A percentile compares a stretch with the other conserved stretches of the same genome.
Conservation (phyloP, 2,329 filamentous ascomycete genomes). For the Phoma sp. region DNA sequence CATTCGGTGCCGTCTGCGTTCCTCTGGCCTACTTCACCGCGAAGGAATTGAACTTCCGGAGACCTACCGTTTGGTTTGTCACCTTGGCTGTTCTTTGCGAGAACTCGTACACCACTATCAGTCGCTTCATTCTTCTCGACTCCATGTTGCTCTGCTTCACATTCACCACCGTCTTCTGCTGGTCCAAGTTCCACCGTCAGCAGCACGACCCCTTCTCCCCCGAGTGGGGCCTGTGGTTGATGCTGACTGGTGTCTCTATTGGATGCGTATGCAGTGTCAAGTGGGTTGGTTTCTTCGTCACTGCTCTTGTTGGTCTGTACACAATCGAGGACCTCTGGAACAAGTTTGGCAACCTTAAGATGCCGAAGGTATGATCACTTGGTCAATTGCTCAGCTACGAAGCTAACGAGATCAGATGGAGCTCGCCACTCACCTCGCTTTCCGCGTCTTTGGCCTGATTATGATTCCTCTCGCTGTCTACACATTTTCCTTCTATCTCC, state of each 20-base stretch:
- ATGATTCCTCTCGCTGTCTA: conserved; percentile 89
- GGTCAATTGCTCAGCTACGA: background rate
- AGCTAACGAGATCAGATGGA: conserved; percentile 55
- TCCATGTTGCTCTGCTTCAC: conserved; percentile 99
- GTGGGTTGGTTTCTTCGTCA: conserved; percentile 95
- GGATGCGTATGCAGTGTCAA: conserved; percentile 99
- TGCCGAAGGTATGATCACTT: conserved; percentile 69
- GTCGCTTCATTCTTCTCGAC: conserved; percentile 95
- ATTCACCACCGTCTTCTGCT: conserved; percentile 96
- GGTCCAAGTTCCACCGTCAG: conserved; percentile 93
- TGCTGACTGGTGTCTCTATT: conserved; percentile 92
- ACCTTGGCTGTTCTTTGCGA: conserved; percentile 98
- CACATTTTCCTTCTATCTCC: conserved; percentile 91
- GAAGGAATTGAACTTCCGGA: conserved; percentile 83
- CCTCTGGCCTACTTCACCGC: conserved; percentile 96
- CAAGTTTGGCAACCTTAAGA: conserved; percentile 93
- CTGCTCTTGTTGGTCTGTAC: conserved; percentile 92
- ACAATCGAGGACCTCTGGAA: conserved; percentile 97
- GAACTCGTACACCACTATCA: conserved; percentile 99
- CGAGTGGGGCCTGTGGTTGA: conserved; percentile 94
- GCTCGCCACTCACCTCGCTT: conserved; percentile 77
- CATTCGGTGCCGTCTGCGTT: conserved; percentile 90
- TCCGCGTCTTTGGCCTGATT: conserved; percentile 86
- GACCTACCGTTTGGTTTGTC: conserved; percentile 90
- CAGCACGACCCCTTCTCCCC: conserved; percentile 83